Base-by-base conservation (phyloP, 129 eudicot species). In the Chrysanthemum lavandulifolium region DNA sequence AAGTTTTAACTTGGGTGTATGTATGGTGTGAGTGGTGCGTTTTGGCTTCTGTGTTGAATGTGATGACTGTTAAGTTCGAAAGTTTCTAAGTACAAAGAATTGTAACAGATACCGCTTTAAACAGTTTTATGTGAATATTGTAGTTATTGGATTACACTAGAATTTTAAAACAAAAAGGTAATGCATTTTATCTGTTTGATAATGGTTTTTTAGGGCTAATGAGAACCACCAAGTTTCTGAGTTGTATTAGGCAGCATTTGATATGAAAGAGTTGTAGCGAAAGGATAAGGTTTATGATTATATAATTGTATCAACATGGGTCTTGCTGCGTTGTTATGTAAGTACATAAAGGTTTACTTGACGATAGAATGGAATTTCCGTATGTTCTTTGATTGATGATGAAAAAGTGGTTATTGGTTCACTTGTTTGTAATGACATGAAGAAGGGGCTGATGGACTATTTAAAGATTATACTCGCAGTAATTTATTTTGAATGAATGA, bases 381-480 rank as follows among this genome's bases (percentile, higher is more conserved):
- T 40, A 62, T 52, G 7, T 48, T 18, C 51, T 16, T 61, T 8
- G 43, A 1, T 52, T 63, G 40, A 36, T 31, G 56, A 53, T 64
- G 45, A 7, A 13, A 53, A 54, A 53, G 55, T 50, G 14, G n/a
- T 5, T 54, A 23, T 10, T 65, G 71, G 36, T 51, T 63, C 10
- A 19, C 33, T 21, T 57, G 47, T 4, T 25, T 43, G 40, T 12
- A 19, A 57, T 57, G 62, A 25, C 6, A 10, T 29, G 49, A 61
- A 9, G 50, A 47, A 48, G 59, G 47, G 69, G 67, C 29, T 72
- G 23, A 13, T 72, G 67, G 21, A 57, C 62, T 71, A 18, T 70
- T 8, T 69, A 18, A 36, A 65, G 10, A 23, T 43, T 71, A 19
- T 33, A 71, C 47, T 45, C 5, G 5, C 53, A 8, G 62, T 33